Percentiles rank a stretch among this genome's conserved stretches.
Evolutionary conservation across 2,329 filamentous ascomycete species (phyloP).

Genomic region (Aspergillus pseudotamarii): DNA sequence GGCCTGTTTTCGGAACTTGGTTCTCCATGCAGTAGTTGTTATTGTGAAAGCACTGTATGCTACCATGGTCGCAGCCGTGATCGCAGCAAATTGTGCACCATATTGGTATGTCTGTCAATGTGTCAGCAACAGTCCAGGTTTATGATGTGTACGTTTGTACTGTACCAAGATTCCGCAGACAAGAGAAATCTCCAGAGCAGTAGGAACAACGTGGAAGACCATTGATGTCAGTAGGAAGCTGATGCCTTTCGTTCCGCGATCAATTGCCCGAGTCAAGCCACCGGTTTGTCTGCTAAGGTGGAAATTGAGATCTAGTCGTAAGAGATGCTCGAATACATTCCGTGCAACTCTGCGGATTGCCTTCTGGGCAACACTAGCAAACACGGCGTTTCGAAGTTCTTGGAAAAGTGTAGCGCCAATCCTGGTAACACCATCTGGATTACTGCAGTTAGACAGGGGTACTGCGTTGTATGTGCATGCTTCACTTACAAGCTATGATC

Average conservation of each 20-base stretch:
- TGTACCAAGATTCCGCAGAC: conserved; percentile 85
- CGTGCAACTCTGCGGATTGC: conserved; percentile 88
- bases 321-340: conserved; percentile 88
- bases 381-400: conserved; percentile 92
- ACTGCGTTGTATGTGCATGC: background rate
- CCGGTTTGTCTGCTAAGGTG: conserved; percentile 94
- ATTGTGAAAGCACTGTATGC: conserved; percentile 97
- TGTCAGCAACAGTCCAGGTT: conserved; percentile 18
- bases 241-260: conserved; percentile 96
- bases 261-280: conserved; percentile 88
- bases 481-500: conserved; percentile 76
- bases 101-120: conserved; percentile 79
- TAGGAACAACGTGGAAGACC: conserved; percentile 96
- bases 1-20: conserved; percentile 90
- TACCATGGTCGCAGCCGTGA: conserved; percentile 88
- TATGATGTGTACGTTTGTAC: background rate
- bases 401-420: conserved; percentile 89
- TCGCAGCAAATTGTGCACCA: conserved; percentile 84
- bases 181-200: conserved; percentile 88
- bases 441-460: conserved; percentile 16
- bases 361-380: conserved; percentile 95
- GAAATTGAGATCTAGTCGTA: conserved; percentile 88
- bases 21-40: conserved; percentile 93
- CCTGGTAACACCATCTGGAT: conserved; percentile 74
- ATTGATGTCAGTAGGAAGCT: conserved; percentile 96